Evolutionary conservation across 2,329 filamentous ascomycete species (phyloP), one percentile per base, ranked within the genome.

Genomic region (Fusarium buharicum): DNA sequence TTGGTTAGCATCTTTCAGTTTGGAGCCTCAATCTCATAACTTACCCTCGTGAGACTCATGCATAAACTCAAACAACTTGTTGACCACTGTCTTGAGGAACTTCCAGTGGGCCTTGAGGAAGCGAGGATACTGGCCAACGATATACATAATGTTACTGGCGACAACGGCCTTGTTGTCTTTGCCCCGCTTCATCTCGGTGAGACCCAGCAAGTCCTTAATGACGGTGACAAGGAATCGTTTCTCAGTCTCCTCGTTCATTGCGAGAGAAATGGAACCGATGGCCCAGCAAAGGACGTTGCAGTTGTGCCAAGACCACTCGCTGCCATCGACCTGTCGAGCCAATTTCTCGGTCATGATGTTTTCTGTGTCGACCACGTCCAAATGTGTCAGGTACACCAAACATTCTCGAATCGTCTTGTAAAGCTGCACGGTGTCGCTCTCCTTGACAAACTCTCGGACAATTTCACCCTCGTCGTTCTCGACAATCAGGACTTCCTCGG

Each of bases 41-140:
- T 70, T 78, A 89, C 91, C 95, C 81, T 99, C 95, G 73, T 99
- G 95, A 1, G 95, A 98, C 78, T 99, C 95, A 76, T 99, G 95
- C 95, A 99, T 99, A 75, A 99, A 99, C 80, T 99, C 95, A 72
- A 99, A 99, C 6, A 99, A 85, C 82, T 99, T 99, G 81, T 99
- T 99, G 73, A 99, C 95, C 16, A 99, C 95, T 3, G 95, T 99
- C 87, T 99, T 99, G 53, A 99, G 82, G 80, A 99, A 99, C 77
- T 99, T 99, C 95, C 95, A 99, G 77, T 99, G 95, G 2, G 95
- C 95, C 81, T 99, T 99, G 71, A 99, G 81, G 81, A 99, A 99
- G 17, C 95, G 91, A 33, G 95, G 95, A 74, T 99, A 99, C 75
- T 99, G 95, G 56, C 95, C 95, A 60, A 99, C 95, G 79, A 99